Base-by-base conservation (phyloP, 2,329 filamentous ascomycete species). In the Fusarium verrucosum region DNA sequence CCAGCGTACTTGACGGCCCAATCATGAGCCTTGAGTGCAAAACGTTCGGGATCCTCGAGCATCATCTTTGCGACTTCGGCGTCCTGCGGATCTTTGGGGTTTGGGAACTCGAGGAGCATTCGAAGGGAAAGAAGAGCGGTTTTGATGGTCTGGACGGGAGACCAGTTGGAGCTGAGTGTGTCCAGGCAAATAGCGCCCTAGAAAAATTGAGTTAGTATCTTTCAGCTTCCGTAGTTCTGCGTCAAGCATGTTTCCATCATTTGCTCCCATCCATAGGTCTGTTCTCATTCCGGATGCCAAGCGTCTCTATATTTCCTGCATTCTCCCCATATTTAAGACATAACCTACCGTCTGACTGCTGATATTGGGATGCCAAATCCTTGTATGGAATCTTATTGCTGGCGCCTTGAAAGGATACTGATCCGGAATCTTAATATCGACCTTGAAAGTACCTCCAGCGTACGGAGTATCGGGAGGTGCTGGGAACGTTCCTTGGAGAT, bases 181-280 rank as follows among this genome's bases (percentile, higher is more conserved):
- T 99, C 95, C 51, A 99, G 88, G 74, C 95, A 99, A 76, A 99
- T 99, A 23, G 94, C 94, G 53, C 95, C 95, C 92, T 98, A n/a
- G 8, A 37, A n/a, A 36, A 30, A 10, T n/a, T 41, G 4, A 17
- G 59, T 70, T 47, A 74, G 54, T 45, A 42, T 35, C 25, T 38
- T n/a, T 16, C 16, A 14, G 7, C 26, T 36, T 11, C 28, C 16
- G 10, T 23, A 8, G 28, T 14, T 25, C 16, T 46, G 10, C 14
- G 10, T n/a, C 10, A 10, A 49, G 5, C 13, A 25, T 36, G 7
- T 10, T 22, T 16, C 19, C 13, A 4, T 33, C 30, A 37, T 23
- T 49, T 43, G 22, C 10, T 41, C n/a, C 40, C 33, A 35, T 23
- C 5, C 28, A 5, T 14, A 7, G 5, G 17, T 14, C 10, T 41